These are phyloP conservation scores for Flagelloscypha sp. DNA, from an alignment of 768 basidiomycete species.

Conservation along the genomic window DNA sequence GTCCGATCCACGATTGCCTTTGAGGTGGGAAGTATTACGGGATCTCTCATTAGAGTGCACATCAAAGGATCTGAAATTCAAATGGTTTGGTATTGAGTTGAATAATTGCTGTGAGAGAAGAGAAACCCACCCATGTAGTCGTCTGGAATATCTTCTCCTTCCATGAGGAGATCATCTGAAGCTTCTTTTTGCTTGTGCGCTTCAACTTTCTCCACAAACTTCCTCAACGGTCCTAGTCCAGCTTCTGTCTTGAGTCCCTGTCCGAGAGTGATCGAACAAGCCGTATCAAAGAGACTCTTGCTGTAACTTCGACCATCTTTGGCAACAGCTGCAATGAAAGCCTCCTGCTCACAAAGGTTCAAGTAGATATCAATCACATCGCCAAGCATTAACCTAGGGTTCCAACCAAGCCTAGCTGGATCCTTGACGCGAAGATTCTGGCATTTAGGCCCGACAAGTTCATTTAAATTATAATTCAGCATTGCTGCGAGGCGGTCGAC, in stretches of 20 bases:
- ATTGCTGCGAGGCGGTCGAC: constrained; percentile 93
- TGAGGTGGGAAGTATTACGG: constrained; percentile 84
- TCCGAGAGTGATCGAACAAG: constrained; percentile 55
- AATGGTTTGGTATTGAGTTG: constrained; percentile 7
- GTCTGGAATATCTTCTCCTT: constrained; percentile 88
- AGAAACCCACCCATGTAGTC: constrained; percentile 75
- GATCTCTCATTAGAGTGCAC: constrained; percentile 91
- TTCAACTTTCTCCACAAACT: constrained; percentile 79
- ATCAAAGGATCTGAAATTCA: constrained; percentile 94
- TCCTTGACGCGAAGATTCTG: constrained; percentile 80
- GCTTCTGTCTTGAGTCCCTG: constrained; percentile 63
- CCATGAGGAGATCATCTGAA: constrained; percentile 88
- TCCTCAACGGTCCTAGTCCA: constrained; percentile 62
- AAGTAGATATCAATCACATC: constrained; percentile 88
- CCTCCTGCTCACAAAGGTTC: constrained; percentile 72
- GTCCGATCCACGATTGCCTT: constrained; percentile 70
- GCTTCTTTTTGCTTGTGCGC: constrained; percentile 73
- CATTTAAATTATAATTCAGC: constrained; percentile 89
- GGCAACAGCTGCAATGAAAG: constrained; percentile 82
- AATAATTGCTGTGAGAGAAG: constrained; percentile 7
- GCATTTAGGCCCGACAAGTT: constrained; percentile 83
- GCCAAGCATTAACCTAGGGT: constrained; percentile 70
- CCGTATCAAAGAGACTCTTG: constrained; percentile 74
- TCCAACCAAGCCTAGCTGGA: constrained; percentile 83
- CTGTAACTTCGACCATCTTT: constrained; percentile 90